phyloP scores from a whole-genome alignment of 371 early-diverging fungal species.

The Apophysomyces elegans region DNA sequence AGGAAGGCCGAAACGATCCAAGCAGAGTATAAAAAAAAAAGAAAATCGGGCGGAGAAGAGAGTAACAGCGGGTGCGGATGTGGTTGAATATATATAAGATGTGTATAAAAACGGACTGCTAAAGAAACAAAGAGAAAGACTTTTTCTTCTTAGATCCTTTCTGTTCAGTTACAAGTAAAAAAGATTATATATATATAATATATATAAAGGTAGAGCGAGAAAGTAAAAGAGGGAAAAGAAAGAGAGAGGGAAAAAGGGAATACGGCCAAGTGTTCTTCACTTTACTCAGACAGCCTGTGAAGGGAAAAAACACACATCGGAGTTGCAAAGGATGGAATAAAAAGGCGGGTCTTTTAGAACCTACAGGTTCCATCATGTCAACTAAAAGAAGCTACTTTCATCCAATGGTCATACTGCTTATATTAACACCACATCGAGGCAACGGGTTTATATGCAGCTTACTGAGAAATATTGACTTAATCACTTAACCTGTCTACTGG shows the following conservation, averaged over 20 bases:
- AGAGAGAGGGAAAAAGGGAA: not conserved
- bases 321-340: not conserved
- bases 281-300: not conserved
- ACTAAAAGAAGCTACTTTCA: not conserved
- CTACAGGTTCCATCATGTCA: not conserved
- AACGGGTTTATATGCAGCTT: no score
- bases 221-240: not conserved
- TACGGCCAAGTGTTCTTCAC: not conserved
- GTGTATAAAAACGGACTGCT: not conserved
- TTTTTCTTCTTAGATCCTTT: not conserved
- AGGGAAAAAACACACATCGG: constrained; percentile 2
- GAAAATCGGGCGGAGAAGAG: constrained; percentile 7
- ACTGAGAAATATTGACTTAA: no score
- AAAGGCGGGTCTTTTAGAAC: not conserved
- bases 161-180: no score
- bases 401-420: not conserved
- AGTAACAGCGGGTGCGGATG: not conserved
- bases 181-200: no score
- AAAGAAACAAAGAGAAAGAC: constrained; percentile 1
- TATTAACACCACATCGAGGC: no score
- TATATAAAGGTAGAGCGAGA: not conserved
- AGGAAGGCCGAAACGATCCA: constrained; percentile 13
- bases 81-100: not conserved
- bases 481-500: no score
- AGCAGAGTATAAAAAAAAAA: constrained; percentile 10